Conservation (phyloP, 257 asterid species). For the Buddleja alternifolia region DNA sequence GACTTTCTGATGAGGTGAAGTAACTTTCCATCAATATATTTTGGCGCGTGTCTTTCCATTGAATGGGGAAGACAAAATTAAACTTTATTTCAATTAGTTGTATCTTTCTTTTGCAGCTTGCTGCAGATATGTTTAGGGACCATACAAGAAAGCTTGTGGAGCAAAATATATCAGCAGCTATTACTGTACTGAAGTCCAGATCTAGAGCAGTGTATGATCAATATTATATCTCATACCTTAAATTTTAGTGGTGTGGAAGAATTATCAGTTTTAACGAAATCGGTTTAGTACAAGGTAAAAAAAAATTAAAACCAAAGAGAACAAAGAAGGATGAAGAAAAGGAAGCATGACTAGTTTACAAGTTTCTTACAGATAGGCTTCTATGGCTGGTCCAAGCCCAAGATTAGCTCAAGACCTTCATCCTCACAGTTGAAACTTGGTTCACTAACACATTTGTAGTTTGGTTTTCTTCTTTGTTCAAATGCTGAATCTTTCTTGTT, state of each 20-base stretch:
- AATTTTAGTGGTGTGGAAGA: slow-evolving; percentile 16
- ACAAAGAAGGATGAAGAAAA: background rate
- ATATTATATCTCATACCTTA: slow-evolving; percentile 27
- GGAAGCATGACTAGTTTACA: too few species aligned
- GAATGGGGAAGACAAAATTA: too few species aligned
- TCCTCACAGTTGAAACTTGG: too few species aligned
- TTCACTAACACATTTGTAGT: too few species aligned
- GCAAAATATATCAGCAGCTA: slow-evolving; percentile 71
- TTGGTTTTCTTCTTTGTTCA: too few species aligned
- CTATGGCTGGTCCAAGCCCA: too few species aligned
- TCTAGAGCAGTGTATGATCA: slow-evolving; percentile 61
- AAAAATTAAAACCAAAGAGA: too few species aligned
- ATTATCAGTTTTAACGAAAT: slow-evolving; percentile 1
- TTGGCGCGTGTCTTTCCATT: background rate
- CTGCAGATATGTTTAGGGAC: slow-evolving; percentile 90
- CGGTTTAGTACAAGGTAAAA: background rate
- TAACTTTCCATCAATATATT: background rate
- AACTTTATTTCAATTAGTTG: slow-evolving; percentile 12
- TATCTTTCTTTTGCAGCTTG: slow-evolving; percentile 57
- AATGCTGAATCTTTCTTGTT: too few species aligned
- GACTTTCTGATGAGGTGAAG: slow-evolving; percentile 81
- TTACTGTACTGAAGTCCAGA: slow-evolving; percentile 74
- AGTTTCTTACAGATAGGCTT: too few species aligned
- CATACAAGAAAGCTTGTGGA: slow-evolving; percentile 87
- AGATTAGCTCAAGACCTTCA: too few species aligned